These are phyloP conservation scores for Colletotrichum lindemuthianum DNA, from an alignment of 2,329 filamentous ascomycete genomes.

Conservation along the genomic window DNA sequence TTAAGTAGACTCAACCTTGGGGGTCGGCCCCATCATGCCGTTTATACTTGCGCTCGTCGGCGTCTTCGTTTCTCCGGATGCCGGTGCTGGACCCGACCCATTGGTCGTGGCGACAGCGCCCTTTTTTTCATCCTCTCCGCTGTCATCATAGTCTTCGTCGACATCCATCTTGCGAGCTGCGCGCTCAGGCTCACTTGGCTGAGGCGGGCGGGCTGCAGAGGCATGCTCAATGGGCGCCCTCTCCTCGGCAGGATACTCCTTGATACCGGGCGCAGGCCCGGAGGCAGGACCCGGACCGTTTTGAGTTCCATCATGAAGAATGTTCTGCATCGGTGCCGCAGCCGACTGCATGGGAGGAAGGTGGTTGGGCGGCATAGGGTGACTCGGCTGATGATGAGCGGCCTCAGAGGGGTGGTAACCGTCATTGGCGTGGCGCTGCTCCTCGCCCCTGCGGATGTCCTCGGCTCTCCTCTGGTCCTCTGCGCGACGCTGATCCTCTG, in stretches of 20 bases:
- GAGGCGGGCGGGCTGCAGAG: conserved; percentile 56
- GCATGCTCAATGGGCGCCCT: conserved; percentile 60
- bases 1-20: conserved; percentile 57
- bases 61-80: conserved; percentile 63
- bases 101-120: conserved; percentile 48
- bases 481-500: conserved; percentile 62
- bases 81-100: conserved; percentile 57
- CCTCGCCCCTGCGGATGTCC: conserved; percentile 62
- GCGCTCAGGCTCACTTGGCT: conserved; percentile 77
- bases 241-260: conserved; percentile 69
- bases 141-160: conserved; percentile 97
- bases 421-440: conserved; percentile 77
- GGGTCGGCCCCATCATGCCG: conserved; percentile 54
- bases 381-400: conserved; percentile 81
- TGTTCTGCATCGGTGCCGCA: conserved; percentile 63
- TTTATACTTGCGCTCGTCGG: conserved; percentile 61
- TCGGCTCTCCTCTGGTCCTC: conserved; percentile 70
- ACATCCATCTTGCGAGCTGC: conserved; percentile 96
- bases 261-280: conserved; percentile 53
- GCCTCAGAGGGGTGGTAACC: conserved; percentile 93
- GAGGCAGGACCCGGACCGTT: conserved; percentile 46
- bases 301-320: conserved; percentile 59
- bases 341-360: conserved; percentile 72
- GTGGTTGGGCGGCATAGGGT: conserved; percentile 63
- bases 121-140: conserved; percentile 86